Conservation (phyloP, 1,284 basidiomycete genomes). For the Ustilago nuda region DNA sequence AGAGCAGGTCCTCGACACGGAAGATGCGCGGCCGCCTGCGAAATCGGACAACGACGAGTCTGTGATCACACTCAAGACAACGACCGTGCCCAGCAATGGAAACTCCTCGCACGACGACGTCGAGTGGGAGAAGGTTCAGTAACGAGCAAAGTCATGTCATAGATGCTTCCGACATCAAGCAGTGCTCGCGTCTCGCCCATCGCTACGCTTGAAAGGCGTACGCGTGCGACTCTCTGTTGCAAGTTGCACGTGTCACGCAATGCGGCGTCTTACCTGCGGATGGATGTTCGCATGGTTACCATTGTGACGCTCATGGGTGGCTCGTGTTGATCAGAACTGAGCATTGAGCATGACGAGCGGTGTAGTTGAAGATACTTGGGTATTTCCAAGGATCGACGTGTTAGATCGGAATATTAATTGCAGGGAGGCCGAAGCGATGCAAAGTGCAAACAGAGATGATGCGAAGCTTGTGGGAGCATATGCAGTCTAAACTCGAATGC, state of each 20-base stretch:
- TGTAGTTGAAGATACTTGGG: too few relatives aligned
- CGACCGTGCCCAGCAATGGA: constrained; percentile 40
- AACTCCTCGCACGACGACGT: constrained; percentile 24
- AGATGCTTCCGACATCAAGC: neutral
- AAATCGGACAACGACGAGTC: constrained; percentile 17
- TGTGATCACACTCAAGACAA: constrained; percentile 33
- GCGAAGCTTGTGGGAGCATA: too few relatives aligned
- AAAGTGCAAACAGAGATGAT: too few relatives aligned
- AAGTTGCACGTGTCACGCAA: neutral
- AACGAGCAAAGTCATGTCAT: neutral
- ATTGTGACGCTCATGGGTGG: too few relatives aligned
- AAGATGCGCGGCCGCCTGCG: constrained; percentile 32
- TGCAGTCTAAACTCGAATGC: too few relatives aligned
- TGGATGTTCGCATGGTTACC: too few relatives aligned
- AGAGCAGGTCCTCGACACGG: constrained; percentile 23
- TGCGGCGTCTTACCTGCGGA: neutral
- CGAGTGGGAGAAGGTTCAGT: constrained; percentile 59
- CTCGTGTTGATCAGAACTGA: too few relatives aligned
- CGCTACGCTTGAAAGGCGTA: neutral
- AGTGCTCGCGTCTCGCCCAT: neutral
- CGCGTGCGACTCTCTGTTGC: neutral
- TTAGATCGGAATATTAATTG: too few relatives aligned
- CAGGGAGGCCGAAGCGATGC: too few relatives aligned
- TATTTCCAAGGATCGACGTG: too few relatives aligned
- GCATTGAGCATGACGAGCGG: too few relatives aligned